Evolutionary conservation across 805 yeast species (phyloP).

Genomic region (Zygotorulaspora chibaensis): DNA sequence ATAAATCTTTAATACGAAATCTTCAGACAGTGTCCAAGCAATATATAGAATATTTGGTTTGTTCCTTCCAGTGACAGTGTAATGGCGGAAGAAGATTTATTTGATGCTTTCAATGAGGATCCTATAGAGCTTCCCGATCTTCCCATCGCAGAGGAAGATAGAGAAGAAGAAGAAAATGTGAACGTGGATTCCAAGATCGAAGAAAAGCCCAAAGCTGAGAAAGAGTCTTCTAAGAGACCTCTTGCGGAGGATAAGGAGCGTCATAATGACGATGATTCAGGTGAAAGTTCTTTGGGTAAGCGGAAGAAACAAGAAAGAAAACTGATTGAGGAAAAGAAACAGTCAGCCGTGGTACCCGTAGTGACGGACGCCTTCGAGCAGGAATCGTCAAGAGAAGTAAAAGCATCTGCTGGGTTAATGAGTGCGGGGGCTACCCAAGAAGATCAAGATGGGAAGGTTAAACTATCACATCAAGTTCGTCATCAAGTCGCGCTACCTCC

Average conservation of each 20-base stretch:
- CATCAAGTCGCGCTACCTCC: slow-evolving; percentile 98
- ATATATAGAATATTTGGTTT: background rate
- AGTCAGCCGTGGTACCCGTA: slow-evolving; percentile 56
- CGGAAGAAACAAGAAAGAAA: slow-evolving; percentile 31
- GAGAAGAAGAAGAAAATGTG: slow-evolving; percentile 6
- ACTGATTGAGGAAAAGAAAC: slow-evolving; percentile 38
- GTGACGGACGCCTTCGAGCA: slow-evolving; percentile 85
- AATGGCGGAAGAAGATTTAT: slow-evolving; percentile 27
- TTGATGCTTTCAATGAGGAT: slow-evolving; percentile 35
- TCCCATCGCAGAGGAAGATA: slow-evolving; percentile 15
- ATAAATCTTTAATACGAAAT: background rate
- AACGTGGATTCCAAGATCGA: slow-evolving; percentile 1
- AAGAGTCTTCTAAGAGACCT: slow-evolving; percentile 14
- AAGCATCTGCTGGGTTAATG: slow-evolving; percentile 70
- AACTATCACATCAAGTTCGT: slow-evolving; percentile 87
- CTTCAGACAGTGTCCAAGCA: background rate
- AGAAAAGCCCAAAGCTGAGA: slow-evolving; percentile 1
- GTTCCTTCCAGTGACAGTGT: too few species aligned
- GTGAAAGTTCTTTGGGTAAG: slow-evolving; percentile 17
- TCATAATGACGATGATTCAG: slow-evolving; percentile 3
- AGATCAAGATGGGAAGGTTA: slow-evolving; percentile 50
- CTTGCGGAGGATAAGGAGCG: slow-evolving; percentile 16
- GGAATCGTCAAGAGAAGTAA: slow-evolving; percentile 84
- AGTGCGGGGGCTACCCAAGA: slow-evolving; percentile 38
- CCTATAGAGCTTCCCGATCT: slow-evolving; percentile 20